A percentile compares a stretch with the other conserved stretches of the same genome.
Conservation (phyloP, 805 yeast species). For the Tetrapisispora taiwanensis region DNA sequence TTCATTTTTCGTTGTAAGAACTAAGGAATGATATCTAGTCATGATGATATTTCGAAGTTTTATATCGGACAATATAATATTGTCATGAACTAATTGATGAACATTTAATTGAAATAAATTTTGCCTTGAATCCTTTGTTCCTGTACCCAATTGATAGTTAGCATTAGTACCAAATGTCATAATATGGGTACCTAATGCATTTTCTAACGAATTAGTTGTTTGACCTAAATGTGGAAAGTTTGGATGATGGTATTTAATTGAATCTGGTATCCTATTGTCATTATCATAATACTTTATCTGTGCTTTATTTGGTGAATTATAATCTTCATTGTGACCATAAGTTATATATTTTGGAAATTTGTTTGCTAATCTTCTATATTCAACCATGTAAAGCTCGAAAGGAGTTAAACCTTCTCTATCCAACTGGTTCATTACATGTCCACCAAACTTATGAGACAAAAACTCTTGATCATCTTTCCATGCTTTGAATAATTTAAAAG, state of each 20-base stretch:
- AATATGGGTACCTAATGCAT: constrained; percentile 44
- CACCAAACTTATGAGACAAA: constrained; percentile 13
- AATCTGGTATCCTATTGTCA: neutral
- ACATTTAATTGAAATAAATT: constrained; percentile 34
- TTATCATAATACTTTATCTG: constrained; percentile 6
- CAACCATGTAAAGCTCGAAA: constrained; percentile 42
- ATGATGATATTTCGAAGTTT: constrained; percentile 40
- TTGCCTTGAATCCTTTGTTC: constrained; percentile 46
- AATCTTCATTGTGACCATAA: neutral
- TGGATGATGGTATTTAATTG: constrained; percentile 5
- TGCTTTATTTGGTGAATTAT: neutral
- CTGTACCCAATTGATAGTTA: constrained; percentile 56
- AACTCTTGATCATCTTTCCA: constrained; percentile 21
- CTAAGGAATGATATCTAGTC: constrained; percentile 57
- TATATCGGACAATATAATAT: constrained; percentile 24
- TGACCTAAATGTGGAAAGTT: constrained; percentile 1
- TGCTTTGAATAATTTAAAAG: constrained; percentile 19
- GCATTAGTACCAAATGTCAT: constrained; percentile 54
- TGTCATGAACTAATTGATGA: constrained; percentile 18
- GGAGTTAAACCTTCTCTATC: constrained; percentile 71
- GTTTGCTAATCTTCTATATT: constrained; percentile 5
- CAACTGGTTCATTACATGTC: constrained; percentile 34
- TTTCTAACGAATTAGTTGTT: neutral
- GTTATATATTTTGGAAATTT: constrained; percentile 8
- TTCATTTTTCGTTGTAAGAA: constrained; percentile 44